Evolutionary conservation across 352 stramenopile species (phyloP).

Genomic region (Globisporangium uncinulatum): DNA sequence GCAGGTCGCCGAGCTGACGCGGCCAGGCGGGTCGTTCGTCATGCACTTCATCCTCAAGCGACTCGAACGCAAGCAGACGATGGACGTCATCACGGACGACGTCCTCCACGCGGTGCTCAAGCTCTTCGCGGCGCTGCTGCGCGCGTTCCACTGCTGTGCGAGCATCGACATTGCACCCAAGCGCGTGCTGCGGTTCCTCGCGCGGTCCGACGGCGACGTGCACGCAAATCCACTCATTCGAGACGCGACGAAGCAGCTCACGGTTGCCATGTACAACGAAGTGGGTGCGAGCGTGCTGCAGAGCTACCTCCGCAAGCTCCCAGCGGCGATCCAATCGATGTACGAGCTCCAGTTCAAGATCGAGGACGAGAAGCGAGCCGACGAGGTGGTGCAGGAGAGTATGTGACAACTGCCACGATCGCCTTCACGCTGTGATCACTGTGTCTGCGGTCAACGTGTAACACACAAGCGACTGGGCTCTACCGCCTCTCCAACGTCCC

Average conservation of each 20-base stretch:
- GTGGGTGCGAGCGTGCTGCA: conserved; percentile 24
- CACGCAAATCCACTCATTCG: conserved; percentile 37
- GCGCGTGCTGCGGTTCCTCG: conserved; percentile 33
- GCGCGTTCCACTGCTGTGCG: conserved; percentile 43
- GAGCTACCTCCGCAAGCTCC: conserved; percentile 2
- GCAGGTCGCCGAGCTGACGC: conserved; percentile 28
- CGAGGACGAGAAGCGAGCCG: background rate
- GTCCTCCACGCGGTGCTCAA: conserved; percentile 34
- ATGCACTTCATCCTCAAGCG: conserved; percentile 27
- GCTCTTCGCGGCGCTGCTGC: conserved; percentile 28
- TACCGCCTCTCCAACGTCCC: conserved; percentile 17
- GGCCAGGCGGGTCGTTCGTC: conserved; percentile 29
- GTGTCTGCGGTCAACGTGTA: conserved; percentile 12
- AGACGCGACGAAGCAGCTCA: conserved; percentile 30
- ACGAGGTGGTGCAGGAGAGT: background rate
- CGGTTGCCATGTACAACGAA: conserved; percentile 27
- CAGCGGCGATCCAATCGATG: background rate
- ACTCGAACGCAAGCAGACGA: conserved; percentile 16
- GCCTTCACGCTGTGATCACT: too few species aligned
- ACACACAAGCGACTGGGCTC: too few species aligned
- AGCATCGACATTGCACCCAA: conserved; percentile 35
- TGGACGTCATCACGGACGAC: conserved; percentile 18
- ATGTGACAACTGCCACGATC: conserved; percentile 1
- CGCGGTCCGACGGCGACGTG: conserved; percentile 19
- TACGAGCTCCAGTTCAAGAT: conserved; percentile 5